phyloP scores from a whole-genome alignment of 2,329 filamentous ascomycete species.

The Microdochium paspali region DNA sequence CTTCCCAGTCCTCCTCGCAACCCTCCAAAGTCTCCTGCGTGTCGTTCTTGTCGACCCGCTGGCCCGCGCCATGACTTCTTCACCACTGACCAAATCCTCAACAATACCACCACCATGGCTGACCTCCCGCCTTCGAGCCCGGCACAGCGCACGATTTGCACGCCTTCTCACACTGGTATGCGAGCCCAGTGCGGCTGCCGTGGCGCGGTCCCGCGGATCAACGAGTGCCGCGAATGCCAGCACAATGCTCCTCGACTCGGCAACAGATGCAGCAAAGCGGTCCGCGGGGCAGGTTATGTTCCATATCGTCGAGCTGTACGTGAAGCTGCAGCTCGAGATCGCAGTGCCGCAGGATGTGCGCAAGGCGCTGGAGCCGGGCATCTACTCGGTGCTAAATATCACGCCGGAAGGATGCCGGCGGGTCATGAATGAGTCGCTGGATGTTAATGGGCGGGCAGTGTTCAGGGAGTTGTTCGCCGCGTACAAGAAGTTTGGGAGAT shows the following conservation, averaged over 20 bases:
- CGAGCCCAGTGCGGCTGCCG: slow-evolving; percentile 47
- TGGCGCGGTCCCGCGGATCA: slow-evolving; percentile 28
- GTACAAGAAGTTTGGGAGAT: slow-evolving; percentile 55
- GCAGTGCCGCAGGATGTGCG: slow-evolving; percentile 38
- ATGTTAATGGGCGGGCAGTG: slow-evolving; percentile 48
- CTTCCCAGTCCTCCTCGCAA: slow-evolving; percentile 46
- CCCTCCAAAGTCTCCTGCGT: slow-evolving; percentile 46
- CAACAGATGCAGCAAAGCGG: slow-evolving; percentile 50
- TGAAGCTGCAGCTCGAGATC: slow-evolving; percentile 50
- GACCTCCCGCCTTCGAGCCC: slow-evolving; percentile 34
- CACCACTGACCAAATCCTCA: slow-evolving; percentile 8
- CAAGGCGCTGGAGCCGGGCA: slow-evolving; percentile 45
- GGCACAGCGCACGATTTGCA: too few relatives aligned
- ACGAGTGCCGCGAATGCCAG: slow-evolving; percentile 21
- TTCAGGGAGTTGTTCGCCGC: slow-evolving; percentile 48
- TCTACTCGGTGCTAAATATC: slow-evolving; percentile 50
- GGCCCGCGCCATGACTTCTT: slow-evolving; percentile 14
- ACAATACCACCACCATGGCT: slow-evolving; percentile 25
- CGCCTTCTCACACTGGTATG: too few relatives aligned
- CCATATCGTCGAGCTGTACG: slow-evolving; percentile 46
- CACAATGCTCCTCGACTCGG: slow-evolving; percentile 44
- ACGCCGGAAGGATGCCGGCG: slow-evolving; percentile 44
- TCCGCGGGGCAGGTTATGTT: slow-evolving; percentile 55
- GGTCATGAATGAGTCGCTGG: slow-evolving; percentile 50
- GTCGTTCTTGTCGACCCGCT: slow-evolving; percentile 34